phyloP scores from a whole-genome alignment of 2,329 filamentous ascomycete genomes.

The Fusarium pininemorale region DNA sequence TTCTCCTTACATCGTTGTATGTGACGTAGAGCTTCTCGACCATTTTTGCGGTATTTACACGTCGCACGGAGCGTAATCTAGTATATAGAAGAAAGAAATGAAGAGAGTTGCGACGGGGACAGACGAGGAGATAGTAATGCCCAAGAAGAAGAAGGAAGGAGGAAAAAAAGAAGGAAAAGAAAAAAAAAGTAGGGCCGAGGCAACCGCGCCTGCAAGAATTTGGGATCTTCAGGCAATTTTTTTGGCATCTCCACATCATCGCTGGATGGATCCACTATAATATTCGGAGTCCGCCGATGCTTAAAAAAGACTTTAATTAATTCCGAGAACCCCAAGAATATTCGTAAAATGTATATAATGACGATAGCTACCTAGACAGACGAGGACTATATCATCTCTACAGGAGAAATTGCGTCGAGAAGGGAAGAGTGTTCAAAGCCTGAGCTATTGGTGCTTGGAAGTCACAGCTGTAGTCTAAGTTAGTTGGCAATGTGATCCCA shows the following conservation, averaged over 20 bases:
- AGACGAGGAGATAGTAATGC: conserved; percentile 15
- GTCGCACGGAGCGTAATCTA: conserved; percentile 6
- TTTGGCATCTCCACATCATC: conserved; percentile 27
- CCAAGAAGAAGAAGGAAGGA: conserved; percentile 17
- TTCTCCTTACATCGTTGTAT: conserved; percentile 81
- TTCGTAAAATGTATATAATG: not conserved
- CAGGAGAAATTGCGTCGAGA: too few species aligned
- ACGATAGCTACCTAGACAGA: not conserved
- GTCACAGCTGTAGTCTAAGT: not conserved
- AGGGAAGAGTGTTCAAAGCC: not conserved
- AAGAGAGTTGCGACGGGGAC: conserved; percentile 19
- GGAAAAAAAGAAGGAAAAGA: conserved; percentile 19
- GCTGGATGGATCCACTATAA: conserved; percentile 19
- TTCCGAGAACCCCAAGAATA: not conserved
- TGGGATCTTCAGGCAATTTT: conserved; percentile 39
- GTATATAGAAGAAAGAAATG: not conserved
- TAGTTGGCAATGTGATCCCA: not conserved
- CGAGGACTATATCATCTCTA: too few species aligned
- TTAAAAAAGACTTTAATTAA: not conserved
- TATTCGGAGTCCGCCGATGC: conserved; percentile 37
- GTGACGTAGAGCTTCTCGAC: conserved; percentile 88
- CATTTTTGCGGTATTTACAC: conserved; percentile 63
- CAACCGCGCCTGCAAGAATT: conserved; percentile 18
- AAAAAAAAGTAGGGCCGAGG: conserved; percentile 26
- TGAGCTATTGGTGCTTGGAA: not conserved